Conservation (phyloP, 139 green algal genomes). For the Coelastrella sp. region DNA sequence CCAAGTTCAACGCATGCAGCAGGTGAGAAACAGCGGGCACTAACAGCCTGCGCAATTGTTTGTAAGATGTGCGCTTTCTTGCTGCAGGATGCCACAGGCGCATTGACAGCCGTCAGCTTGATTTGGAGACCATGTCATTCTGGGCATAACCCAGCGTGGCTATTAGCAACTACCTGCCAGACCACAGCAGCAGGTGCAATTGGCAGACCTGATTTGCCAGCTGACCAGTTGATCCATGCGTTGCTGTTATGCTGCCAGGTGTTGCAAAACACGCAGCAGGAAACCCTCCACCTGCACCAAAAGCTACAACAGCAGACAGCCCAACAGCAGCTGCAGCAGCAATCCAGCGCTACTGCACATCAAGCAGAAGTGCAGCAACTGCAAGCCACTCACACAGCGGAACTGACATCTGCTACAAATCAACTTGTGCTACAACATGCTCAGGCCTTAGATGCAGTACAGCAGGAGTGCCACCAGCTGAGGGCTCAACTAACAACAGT, state of each 20-base stretch:
- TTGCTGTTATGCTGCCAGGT: background rate
- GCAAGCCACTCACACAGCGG: background rate
- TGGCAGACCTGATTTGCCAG: no score
- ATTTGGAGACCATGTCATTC: no score
- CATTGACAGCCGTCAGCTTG: no score
- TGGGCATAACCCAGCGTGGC: no score
- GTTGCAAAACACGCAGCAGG: background rate
- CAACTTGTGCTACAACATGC: background rate
- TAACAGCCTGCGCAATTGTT: no score
- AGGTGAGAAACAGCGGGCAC: background rate
- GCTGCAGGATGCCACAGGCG: no score
- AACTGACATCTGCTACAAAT: background rate
- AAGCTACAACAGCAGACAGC: background rate
- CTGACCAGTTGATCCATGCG: no score
- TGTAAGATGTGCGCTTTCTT: no score
- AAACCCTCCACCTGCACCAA: background rate
- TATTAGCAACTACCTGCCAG: no score
- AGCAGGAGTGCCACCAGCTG: background rate
- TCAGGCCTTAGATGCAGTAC: background rate
- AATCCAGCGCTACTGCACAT: background rate
- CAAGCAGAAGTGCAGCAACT: background rate
- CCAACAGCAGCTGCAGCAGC: background rate
- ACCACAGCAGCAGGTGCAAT: no score
- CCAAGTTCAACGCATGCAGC: background rate
- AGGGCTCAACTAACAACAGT: background rate